Conservation (phyloP, 805 yeast species). For the Ogataea dorogensis region DNA sequence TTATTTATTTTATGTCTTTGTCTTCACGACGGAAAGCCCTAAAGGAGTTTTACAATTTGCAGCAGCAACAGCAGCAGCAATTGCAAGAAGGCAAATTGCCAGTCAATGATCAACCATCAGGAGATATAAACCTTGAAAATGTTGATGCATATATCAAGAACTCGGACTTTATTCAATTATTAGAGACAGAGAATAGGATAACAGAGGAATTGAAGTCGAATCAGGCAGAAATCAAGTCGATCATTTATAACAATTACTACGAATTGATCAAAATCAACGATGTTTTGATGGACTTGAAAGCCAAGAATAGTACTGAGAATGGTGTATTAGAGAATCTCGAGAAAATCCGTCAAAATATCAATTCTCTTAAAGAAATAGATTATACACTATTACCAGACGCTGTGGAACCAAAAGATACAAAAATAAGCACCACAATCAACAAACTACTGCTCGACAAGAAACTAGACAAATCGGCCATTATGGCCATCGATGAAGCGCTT, state of each 20-base stretch:
- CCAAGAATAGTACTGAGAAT: conserved; percentile 20
- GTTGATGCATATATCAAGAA: conserved; percentile 33
- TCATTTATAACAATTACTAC: conserved; percentile 72
- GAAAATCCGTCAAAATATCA: conserved; percentile 24
- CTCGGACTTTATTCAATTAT: conserved; percentile 33
- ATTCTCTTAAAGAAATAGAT: conserved; percentile 19
- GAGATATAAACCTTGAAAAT: conserved; percentile 27
- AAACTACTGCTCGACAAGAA: conserved; percentile 16
- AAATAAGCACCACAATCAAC: conserved; percentile 20
- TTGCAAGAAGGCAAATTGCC: conserved; percentile 10
- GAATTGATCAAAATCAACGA: conserved; percentile 68
- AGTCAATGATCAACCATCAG: conserved; percentile 5
- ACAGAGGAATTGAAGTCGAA: conserved; percentile 48
- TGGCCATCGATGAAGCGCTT: conserved; percentile 20
- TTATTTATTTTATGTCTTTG: conserved; percentile 1
- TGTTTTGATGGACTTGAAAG: conserved; percentile 42
- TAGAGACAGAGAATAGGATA: conserved; percentile 39
- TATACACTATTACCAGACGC: conserved; percentile 12
- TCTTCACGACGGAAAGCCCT: conserved; percentile 38
- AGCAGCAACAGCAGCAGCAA: conserved; percentile 30
- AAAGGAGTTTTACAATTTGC: conserved; percentile 42
- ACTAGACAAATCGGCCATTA: conserved; percentile 14
- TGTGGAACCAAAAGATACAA: conserved; percentile 11
- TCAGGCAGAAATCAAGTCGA: conserved; percentile 63
- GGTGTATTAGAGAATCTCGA: conserved; percentile 26